Conservation (phyloP, 2,329 filamentous ascomycete species). For the Penicillium sp. region DNA sequence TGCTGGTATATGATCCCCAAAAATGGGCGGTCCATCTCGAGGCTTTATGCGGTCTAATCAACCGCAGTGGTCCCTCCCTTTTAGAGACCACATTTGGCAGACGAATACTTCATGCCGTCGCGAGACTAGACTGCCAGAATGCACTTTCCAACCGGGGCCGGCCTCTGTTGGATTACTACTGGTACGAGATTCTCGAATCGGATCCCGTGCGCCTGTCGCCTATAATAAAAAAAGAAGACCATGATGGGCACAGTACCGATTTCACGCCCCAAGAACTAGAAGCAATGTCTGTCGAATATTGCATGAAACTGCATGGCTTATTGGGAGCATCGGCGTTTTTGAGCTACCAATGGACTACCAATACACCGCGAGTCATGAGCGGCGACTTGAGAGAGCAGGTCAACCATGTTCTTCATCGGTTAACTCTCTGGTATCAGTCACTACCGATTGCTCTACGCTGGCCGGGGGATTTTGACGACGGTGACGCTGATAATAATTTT, state of each 20-base stretch:
- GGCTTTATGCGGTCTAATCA: background rate
- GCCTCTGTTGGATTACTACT: background rate
- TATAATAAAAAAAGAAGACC: background rate
- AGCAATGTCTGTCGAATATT: background rate
- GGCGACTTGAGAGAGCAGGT: background rate
- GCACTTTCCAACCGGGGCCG: background rate
- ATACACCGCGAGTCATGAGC: background rate
- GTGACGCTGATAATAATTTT: background rate
- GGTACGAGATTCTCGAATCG: slow-evolving; percentile 1
- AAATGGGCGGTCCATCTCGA: slow-evolving; percentile 1
- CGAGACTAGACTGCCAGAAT: background rate
- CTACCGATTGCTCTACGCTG: background rate
- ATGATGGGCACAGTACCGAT: background rate
- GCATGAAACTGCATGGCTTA: background rate
- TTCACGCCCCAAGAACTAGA: background rate
- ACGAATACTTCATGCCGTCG: background rate
- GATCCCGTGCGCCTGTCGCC: background rate
- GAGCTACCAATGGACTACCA: background rate
- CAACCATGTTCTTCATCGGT: background rate
- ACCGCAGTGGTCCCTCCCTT: background rate
- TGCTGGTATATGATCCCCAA: slow-evolving; percentile 4
- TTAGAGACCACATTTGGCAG: background rate
- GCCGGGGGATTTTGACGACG: background rate
- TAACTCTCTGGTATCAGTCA: background rate
- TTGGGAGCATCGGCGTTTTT: background rate